These are phyloP conservation scores for Aspergillus ruber DNA, from an alignment of 2,329 filamentous ascomycete species.

Conservation along the genomic window DNA sequence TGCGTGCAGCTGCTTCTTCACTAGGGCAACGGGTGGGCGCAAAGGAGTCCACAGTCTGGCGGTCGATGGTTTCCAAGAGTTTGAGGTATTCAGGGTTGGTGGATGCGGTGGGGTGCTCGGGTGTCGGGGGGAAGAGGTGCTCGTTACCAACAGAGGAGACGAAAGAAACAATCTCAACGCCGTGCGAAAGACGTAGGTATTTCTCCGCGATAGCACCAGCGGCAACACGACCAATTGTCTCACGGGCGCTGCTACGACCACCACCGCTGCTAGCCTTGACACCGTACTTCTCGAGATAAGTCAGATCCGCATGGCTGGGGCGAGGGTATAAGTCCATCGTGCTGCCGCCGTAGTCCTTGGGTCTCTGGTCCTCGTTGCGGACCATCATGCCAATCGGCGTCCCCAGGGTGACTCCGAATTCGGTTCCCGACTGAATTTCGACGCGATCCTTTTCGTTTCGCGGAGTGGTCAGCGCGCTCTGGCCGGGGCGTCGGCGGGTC, in stretches of 20 bases:
- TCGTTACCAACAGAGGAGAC: slow-evolving; percentile 76
- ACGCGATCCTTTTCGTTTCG: slow-evolving; percentile 88
- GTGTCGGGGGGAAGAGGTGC: slow-evolving; percentile 67
- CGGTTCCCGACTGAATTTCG: slow-evolving; percentile 86
- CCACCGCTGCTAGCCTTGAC: slow-evolving; percentile 87
- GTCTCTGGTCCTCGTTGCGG: slow-evolving; percentile 85
- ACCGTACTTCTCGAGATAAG: slow-evolving; percentile 95
- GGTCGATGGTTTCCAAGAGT: slow-evolving; percentile 65
- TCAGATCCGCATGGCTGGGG: slow-evolving; percentile 92
- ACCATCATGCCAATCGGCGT: slow-evolving; percentile 86
- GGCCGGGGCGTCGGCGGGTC: slow-evolving; percentile 81
- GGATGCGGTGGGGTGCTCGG: slow-evolving; percentile 60
- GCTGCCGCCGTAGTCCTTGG: slow-evolving; percentile 80
- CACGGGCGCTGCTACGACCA: slow-evolving; percentile 82
- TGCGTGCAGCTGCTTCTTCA: slow-evolving; percentile 55
- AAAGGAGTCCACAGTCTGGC: slow-evolving; percentile 71
- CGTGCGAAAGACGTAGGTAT: slow-evolving; percentile 72
- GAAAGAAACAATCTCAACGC: slow-evolving; percentile 86
- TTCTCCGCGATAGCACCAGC: slow-evolving; percentile 91
- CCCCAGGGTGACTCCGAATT: slow-evolving; percentile 81
- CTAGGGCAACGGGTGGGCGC: slow-evolving; percentile 85
- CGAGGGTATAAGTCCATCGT: slow-evolving; percentile 91
- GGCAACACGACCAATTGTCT: slow-evolving; percentile 91
- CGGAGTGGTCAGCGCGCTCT: slow-evolving; percentile 84
- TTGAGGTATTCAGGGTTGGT: slow-evolving; percentile 73